Evolutionary conservation across 179 eudicot genomes (phyloP), one percentile per base, ranked within the genome.

Genomic region (Gypsophila paniculata): DNA sequence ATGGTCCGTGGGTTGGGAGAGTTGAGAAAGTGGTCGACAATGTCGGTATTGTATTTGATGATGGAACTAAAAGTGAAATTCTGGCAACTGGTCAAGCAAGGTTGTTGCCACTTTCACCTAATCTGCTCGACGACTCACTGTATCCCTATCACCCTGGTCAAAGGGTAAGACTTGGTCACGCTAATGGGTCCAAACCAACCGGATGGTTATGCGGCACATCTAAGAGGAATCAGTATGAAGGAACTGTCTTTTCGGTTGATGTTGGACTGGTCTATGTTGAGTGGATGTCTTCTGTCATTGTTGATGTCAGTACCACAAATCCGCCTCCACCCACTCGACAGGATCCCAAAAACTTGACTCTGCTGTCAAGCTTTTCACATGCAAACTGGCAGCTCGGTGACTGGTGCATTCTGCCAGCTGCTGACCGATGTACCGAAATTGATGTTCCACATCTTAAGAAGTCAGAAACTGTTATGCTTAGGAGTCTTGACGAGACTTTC

Each of bases 361-460:
- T 82, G 46, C 72, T 95, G 77, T 80, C 93, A 7, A 84, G 86
- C 78, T 87, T 84, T 75, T 61, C 88, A 39, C 89, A 90, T 74
- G 85, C 90, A 61, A 90, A 82, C 67, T 95, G 97, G 97, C 99
- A 92, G 77, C 88, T 90, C 70, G 97, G 99, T 59, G 99, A 95
- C 69, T 90, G 94, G 89, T 95, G 99, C 72, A 81, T 83, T 18
- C 81, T 86, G 72, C 82, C 84, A 21, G 59, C 8, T 19, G 32
- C 76, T 21, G 74, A 75, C 14, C 22, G 6, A 23, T 61, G 14
- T 21, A 72, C 70, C 18, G 26, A 65, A 29, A 57, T 6, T 19
- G 70, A 5, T 21, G 69, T 13, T 62, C 53, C 75, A 39, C 61
- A 72, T 74, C 60, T 70, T 23, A 68, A 65, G 38, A 72, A 72